Evolutionary conservation across 2,329 filamentous ascomycete genomes (phyloP).

Genomic region (Knufia petricola): DNA sequence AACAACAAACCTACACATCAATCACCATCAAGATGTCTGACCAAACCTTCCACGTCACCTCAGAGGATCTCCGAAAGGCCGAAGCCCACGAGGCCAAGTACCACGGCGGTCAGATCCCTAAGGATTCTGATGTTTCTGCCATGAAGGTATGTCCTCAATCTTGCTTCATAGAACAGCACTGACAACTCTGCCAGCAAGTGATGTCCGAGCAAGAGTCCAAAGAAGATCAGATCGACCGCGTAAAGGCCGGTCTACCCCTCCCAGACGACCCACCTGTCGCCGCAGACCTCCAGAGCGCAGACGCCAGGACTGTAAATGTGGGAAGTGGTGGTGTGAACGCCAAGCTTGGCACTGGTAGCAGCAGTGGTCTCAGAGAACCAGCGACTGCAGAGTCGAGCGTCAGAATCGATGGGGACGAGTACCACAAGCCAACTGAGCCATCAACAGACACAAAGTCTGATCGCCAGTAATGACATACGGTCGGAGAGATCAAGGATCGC

Average conservation of each 20-base stretch:
- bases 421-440: slow-evolving; percentile 45
- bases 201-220: slow-evolving; percentile 42
- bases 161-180: neutral
- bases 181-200: slow-evolving; percentile 17
- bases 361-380: slow-evolving; percentile 48
- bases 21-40: slow-evolving; percentile 19
- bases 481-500: too few relatives aligned
- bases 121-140: slow-evolving; percentile 35
- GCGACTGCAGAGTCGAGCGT: slow-evolving; percentile 49
- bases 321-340: slow-evolving; percentile 51
- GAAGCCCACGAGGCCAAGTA: slow-evolving; percentile 34
- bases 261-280: slow-evolving; percentile 66
- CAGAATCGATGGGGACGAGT: slow-evolving; percentile 39
- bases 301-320: slow-evolving; percentile 59
- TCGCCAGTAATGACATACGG: too few relatives aligned
- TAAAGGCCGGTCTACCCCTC: slow-evolving; percentile 64
- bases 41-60: slow-evolving; percentile 40
- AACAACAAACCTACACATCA: neutral
- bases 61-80: slow-evolving; percentile 40
- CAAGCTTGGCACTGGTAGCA: slow-evolving; percentile 36
- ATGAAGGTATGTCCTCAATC: slow-evolving; percentile 34
- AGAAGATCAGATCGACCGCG: slow-evolving; percentile 55
- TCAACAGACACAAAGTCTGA: slow-evolving; percentile 10
- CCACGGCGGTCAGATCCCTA: slow-evolving; percentile 34
- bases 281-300: slow-evolving; percentile 70